phyloP scores from a whole-genome alignment of 495 filamentous ascomycete genomes.

The Monascus purpureus region DNA sequence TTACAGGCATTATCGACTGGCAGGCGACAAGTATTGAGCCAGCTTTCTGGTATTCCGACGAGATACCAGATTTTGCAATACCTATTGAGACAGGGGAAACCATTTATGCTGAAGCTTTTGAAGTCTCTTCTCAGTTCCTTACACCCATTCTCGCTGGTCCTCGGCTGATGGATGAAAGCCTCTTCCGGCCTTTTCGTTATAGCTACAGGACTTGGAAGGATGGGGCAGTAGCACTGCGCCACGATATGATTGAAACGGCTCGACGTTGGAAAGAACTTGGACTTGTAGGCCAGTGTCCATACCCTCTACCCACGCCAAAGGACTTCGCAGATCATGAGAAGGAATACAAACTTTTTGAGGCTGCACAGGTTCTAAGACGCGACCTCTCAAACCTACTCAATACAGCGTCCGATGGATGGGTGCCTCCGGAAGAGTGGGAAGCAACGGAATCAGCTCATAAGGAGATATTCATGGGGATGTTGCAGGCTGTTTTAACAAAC shows the following conservation, averaged over 20 bases:
- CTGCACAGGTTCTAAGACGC: slow-evolving; percentile 16
- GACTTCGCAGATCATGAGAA: slow-evolving; percentile 17
- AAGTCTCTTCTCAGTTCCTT: too few species aligned
- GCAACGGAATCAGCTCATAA: slow-evolving; percentile 17
- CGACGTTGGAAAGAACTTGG: slow-evolving; percentile 21
- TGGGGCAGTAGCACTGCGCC: slow-evolving; percentile 17
- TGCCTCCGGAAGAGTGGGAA: slow-evolving; percentile 20
- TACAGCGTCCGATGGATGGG: slow-evolving; percentile 16
- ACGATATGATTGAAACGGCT: slow-evolving; percentile 26
- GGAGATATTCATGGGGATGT: slow-evolving; percentile 15
- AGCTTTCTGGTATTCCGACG: slow-evolving; percentile 21
- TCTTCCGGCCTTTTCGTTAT: slow-evolving; percentile 28
- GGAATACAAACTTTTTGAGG: slow-evolving; percentile 23
- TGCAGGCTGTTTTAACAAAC: slow-evolving; percentile 18
- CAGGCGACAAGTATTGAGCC: slow-evolving; percentile 25
- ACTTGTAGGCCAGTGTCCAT: slow-evolving; percentile 20
- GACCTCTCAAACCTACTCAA: slow-evolving; percentile 13
- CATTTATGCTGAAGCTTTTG: slow-evolving; percentile 13
- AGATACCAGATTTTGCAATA: slow-evolving; percentile 24
- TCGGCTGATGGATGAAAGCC: slow-evolving; percentile 16
- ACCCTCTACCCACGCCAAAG: slow-evolving; percentile 12
- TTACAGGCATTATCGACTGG: slow-evolving; percentile 31
- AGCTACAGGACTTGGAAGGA: slow-evolving; percentile 28
- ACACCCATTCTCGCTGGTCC: too few species aligned
- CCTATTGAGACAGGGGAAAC: slow-evolving; percentile 6